Base-by-base conservation (phyloP, 1,284 basidiomycete species). In the Cystobasidium sp. region DNA sequence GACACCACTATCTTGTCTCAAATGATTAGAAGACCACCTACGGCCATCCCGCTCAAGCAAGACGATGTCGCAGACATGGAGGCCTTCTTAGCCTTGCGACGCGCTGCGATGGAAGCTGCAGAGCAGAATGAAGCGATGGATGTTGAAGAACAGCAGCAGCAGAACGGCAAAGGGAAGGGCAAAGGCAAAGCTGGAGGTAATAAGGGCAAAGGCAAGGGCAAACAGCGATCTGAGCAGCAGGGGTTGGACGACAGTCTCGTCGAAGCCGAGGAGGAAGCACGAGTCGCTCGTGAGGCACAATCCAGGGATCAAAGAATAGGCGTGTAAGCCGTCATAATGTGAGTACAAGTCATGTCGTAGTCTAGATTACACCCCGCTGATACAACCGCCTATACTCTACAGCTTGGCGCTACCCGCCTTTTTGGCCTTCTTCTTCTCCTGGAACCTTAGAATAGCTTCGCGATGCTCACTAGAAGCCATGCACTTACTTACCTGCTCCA, bases 361-460 rank as follows among this genome's bases (percentile, higher is more conserved):
- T 31, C 31, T 31, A 31, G 5, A 31, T 2, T 31, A 31, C 31
- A 31, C 31, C 31, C 31, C 31, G 31, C 55, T n/a, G 24, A 18
- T 14, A 20, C 16, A 20, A 14, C 22, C 2, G 20, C 24, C 22
- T 8, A 68, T 59, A 1, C 53, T 61, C 74, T 71, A 74, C 66
- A 75, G 41, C 51, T 72, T 74, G 10, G 59, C 52, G 31, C 41
- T 37, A 31, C 56, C 67, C 24, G 62, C 53, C 63, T 76, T 77
- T 65, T 77, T 77, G 20, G 59, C 75, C 22, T 67, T 68, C 58
- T 76, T 74, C 53, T 67, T 67, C 41, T 67, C 64, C 55, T 64
- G 68, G 59, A 77, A 77, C n/a, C 70, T 43, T 31, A 39, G 41
- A 9, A 77, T 61, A 22, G 75, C 76, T 43, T 71, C 62, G 22